Percentiles rank a stretch among this genome's conserved stretches.
phyloP scores from a whole-genome alignment of 805 yeast genomes.

The Schwanniomyces polymorphus region DNA sequence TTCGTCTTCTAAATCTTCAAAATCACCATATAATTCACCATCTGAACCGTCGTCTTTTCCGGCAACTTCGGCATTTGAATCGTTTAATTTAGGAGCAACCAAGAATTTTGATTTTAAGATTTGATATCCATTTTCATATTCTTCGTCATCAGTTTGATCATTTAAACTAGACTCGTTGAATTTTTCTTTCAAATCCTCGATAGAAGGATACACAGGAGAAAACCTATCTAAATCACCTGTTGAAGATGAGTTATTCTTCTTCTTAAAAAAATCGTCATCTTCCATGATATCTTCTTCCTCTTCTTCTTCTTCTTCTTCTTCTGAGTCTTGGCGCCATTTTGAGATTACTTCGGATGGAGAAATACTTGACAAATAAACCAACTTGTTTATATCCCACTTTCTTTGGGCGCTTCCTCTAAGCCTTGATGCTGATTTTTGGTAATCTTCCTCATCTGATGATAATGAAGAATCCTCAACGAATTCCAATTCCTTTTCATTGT shows the following conservation, averaged over 20 bases:
- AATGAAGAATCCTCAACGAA: constrained; percentile 50
- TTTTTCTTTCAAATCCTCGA: constrained; percentile 46
- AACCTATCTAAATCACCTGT: constrained; percentile 38
- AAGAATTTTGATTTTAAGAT: constrained; percentile 49
- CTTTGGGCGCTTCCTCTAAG: constrained; percentile 53
- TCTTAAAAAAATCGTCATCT: constrained; percentile 55
- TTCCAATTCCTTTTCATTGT: constrained; percentile 37
- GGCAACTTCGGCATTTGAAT: constrained; percentile 21
- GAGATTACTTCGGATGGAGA: constrained; percentile 70
- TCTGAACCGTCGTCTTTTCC: constrained; percentile 28
- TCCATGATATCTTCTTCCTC: constrained; percentile 42
- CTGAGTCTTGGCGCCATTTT: constrained; percentile 65
- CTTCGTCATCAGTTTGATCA: constrained; percentile 29
- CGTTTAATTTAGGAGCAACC: constrained; percentile 49
- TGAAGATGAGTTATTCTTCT: constrained; percentile 32
- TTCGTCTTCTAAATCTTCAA: constrained; percentile 51
- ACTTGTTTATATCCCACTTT: constrained; percentile 77
- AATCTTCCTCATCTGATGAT: constrained; percentile 37
- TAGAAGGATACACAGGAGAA: constrained; percentile 33
- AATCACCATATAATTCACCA: constrained; percentile 56
- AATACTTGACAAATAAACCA: constrained; percentile 76
- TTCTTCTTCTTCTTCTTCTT: constrained; percentile 39
- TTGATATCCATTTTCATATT: constrained; percentile 41
- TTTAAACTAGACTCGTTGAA: constrained; percentile 37
- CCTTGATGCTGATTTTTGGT: constrained; percentile 57